Evolutionary conservation across 495 filamentous ascomycete species (phyloP).

Genomic region (Staphylotrichum tortipilum): DNA sequence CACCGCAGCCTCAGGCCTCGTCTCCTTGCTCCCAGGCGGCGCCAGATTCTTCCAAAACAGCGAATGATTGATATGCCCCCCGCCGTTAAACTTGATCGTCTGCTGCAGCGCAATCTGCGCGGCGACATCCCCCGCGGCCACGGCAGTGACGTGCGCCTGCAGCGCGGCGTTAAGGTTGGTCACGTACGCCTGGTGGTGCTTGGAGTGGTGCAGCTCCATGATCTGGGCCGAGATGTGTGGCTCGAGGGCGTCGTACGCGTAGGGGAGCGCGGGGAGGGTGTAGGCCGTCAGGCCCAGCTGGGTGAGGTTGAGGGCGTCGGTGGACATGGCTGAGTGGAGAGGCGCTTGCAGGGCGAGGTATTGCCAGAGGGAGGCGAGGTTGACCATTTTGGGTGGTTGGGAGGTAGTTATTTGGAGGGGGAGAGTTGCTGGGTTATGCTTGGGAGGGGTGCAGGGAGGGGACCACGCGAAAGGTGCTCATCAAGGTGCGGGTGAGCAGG

Average conservation of each 20-base stretch:
- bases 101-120: conserved; percentile 68
- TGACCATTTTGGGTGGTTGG: conserved; percentile 21
- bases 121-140: conserved; percentile 37
- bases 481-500: conserved; percentile 4
- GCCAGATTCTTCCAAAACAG: conserved; percentile 92
- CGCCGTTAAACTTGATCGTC: conserved; percentile 82
- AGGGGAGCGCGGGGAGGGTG: conserved; percentile 36
- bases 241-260: conserved; percentile 62
- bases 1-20: conserved; percentile 52
- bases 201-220: conserved; percentile 79
- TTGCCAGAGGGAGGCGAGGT: conserved; percentile 20
- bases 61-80: conserved; percentile 85
- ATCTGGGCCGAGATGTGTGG: conserved; percentile 85
- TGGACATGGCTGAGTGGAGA: conserved; percentile 12
- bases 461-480: conserved; percentile 12
- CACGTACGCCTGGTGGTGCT: conserved; percentile 68
- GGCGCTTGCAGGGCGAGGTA: conserved; percentile 22
- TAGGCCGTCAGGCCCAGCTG: conserved; percentile 27
- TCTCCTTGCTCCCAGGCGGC: conserved; percentile 56
- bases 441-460: too few species aligned
- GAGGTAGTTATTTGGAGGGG: too few species aligned
- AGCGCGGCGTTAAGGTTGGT: conserved; percentile 58
- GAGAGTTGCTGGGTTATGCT: neutral
- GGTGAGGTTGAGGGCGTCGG: conserved; percentile 17
- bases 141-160: conserved; percentile 45